A percentile compares a stretch with the other conserved stretches of the same genome.
phyloP scores from a whole-genome alignment of 2,329 filamentous ascomycete genomes.

The Neofusicoccum parvum region DNA sequence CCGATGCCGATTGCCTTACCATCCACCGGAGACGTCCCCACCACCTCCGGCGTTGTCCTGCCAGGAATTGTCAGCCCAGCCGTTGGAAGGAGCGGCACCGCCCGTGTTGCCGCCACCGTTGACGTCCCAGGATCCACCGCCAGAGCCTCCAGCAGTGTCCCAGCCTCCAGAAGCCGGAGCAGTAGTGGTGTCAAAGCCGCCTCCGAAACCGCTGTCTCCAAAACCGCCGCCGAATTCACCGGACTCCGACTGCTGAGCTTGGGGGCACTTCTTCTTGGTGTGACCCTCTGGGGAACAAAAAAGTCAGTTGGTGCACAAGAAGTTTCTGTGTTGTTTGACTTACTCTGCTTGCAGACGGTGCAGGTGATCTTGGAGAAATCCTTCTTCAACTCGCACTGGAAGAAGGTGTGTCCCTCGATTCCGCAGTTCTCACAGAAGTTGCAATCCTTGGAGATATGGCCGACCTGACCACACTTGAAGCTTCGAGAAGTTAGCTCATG shows the following conservation, averaged over 20 bases:
- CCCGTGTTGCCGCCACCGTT: background rate
- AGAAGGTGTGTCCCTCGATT: slow-evolving; percentile 60
- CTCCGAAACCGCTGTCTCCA: background rate
- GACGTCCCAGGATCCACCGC: slow-evolving; percentile 1
- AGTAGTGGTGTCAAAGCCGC: background rate
- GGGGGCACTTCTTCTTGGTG: slow-evolving; percentile 12
- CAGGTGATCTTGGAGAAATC: slow-evolving; percentile 63
- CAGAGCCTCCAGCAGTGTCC: background rate
- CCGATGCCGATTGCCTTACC: background rate
- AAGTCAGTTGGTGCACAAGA: background rate
- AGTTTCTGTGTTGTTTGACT: slow-evolving; percentile 22
- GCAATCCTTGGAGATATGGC: slow-evolving; percentile 33
- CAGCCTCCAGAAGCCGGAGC: background rate
- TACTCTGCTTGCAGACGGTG: slow-evolving; percentile 55
- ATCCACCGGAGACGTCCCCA: background rate
- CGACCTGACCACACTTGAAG: slow-evolving; percentile 30
- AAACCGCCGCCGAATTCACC: background rate
- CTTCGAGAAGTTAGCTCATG: background rate
- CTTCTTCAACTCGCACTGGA: slow-evolving; percentile 53
- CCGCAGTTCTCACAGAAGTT: slow-evolving; percentile 63
- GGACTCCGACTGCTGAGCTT: background rate
- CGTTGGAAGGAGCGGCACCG: background rate
- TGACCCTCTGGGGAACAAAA: slow-evolving; percentile 17
- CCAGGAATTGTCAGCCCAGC: background rate
- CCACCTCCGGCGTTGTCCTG: background rate